Evolutionary conservation across 345 rosid species (phyloP), one percentile per base, ranked within the genome.

Genomic region (Murraya koenigii): DNA sequence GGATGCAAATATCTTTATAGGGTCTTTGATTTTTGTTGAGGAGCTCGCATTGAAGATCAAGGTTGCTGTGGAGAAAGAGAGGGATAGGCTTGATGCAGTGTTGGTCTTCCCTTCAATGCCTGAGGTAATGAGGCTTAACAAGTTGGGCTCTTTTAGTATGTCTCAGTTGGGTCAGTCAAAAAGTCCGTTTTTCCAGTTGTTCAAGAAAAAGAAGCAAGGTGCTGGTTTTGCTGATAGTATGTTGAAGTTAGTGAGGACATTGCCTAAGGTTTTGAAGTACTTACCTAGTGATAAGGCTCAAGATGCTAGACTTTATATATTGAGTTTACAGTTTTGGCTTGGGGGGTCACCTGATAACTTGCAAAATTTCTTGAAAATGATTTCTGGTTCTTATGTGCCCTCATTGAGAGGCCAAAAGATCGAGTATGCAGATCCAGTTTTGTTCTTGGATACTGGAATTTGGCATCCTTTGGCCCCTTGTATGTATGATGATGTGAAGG

Each of bases 51-150:
- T 91, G 86, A 96, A 92, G 79, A 95, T 96, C 20, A 94, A 92
- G 77, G 84, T 85, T 33, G 99, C 99, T 0, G 97, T 94, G 81
- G 99, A 96, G 92, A 96, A 90, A 73, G 89, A 94, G 59, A 89
- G 98, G 87, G 98, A 94, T 74, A 89, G 98, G 83, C 91, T 96
- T 76, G 97, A 96, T 71, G 97, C 99, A 4, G 99, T 96, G 70
- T 87, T 96, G 68, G 98, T 96, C 62, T 96, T 96, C 90, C 99
- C 99, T 80, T 96, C 97, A 44, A 96, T 96, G 99, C 99, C 99
- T 47, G 99, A 94, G 83, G 97, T 96, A 59, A 96, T 96, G 99
- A 92, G 99, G 84, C 86, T 96, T 0, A 96, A 94, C 89, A 96
- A 96, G 77, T 83, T 96, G 81, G 99, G 99, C 52, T 94, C 99